Evolutionary conservation across 495 filamentous ascomycete genomes (phyloP).

Genomic region (Daldinia concentrica): DNA sequence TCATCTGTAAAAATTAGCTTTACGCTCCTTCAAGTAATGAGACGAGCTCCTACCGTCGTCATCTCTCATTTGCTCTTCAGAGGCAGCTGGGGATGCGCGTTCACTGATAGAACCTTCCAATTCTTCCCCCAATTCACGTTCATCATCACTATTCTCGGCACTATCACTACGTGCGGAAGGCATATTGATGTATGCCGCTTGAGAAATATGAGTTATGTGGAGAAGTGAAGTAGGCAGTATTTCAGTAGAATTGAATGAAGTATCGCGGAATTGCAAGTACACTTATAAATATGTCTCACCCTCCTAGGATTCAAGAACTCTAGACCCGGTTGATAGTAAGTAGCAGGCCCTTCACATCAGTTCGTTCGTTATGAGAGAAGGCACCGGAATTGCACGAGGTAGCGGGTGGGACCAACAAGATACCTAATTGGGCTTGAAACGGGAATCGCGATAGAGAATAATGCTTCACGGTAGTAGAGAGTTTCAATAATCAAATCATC

Average conservation of each 20-base stretch:
- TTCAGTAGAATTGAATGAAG: background rate
- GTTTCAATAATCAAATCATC: background rate
- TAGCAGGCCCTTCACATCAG: background rate
- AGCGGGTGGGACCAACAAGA: background rate
- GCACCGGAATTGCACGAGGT: background rate
- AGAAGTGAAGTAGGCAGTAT: background rate
- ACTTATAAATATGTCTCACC: background rate
- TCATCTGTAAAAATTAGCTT: background rate
- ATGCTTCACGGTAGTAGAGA: background rate
- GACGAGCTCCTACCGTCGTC: background rate
- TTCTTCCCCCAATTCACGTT: background rate
- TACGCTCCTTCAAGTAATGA: background rate
- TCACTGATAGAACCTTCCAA: background rate
- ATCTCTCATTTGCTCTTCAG: background rate
- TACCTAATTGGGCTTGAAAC: background rate
- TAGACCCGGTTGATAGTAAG: background rate
- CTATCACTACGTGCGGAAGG: background rate
- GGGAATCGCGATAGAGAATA: background rate
- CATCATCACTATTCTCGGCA: background rate
- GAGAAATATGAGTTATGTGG: background rate
- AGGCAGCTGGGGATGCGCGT: background rate
- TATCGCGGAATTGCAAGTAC: background rate
- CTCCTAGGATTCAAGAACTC: background rate
- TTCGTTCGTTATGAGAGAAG: background rate
- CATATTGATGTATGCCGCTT: background rate